Evolutionary conservation across 768 basidiomycete genomes (phyloP).

Genomic region (Goffeauzyma gilvescens): DNA sequence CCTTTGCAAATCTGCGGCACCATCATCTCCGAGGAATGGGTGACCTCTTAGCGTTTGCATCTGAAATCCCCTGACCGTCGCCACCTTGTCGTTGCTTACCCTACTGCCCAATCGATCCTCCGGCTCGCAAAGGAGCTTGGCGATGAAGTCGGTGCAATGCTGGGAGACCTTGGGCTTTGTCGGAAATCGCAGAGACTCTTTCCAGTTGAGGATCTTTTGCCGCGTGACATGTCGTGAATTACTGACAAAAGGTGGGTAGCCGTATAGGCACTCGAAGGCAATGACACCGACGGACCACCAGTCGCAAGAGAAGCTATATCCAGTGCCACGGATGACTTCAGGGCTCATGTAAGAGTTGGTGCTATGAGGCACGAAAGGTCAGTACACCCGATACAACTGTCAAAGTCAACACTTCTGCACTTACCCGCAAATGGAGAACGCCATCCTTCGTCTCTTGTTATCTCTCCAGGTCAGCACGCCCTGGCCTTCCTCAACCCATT

Average conservation of each 20-base stretch:
- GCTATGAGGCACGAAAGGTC: constrained; percentile 8
- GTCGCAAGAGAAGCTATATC: constrained; percentile 76
- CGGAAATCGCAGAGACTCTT: constrained; percentile 70
- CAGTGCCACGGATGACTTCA: constrained; percentile 37
- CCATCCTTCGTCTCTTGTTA: constrained; percentile 72
- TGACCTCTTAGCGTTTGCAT: too few relatives aligned
- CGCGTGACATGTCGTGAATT: constrained; percentile 71
- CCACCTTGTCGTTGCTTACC: too few relatives aligned
- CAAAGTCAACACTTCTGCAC: constrained; percentile 2
- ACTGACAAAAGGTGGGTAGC: constrained; percentile 89
- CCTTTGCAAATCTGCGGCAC: constrained; percentile 73
- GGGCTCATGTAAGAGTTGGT: constrained; percentile 32
- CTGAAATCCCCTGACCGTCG: too few relatives aligned
- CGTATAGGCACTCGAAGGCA: constrained; percentile 83
- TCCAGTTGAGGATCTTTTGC: constrained; percentile 96
- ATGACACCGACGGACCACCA: constrained; percentile 99
- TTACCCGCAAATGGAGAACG: constrained; percentile 33
- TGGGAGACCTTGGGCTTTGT: constrained; percentile 61
- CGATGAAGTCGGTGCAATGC: constrained; percentile 73
- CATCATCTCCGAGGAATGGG: constrained; percentile 45
- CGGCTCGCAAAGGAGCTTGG: constrained; percentile 77
- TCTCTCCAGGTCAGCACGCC: constrained; percentile 88
- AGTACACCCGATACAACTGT: not conserved
- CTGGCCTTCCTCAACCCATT: constrained; percentile 48
- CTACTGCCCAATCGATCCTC: constrained; percentile 55